A percentile compares a stretch with the other conserved stretches of the same genome.
Evolutionary conservation across 2,329 filamentous ascomycete genomes (phyloP).

Genomic region (Dactylellina leptospora): DNA sequence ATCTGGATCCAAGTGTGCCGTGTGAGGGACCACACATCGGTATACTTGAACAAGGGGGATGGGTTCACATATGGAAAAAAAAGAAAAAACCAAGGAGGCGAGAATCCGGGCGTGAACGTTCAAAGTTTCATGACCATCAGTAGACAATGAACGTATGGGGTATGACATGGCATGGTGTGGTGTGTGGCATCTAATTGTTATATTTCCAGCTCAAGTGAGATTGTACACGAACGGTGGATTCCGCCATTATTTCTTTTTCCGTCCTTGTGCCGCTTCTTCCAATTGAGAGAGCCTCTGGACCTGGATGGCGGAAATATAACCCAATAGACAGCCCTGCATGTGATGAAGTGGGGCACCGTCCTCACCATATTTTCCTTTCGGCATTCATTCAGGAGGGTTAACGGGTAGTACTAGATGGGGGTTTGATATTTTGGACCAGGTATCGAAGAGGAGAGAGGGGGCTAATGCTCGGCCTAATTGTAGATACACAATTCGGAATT

Average conservation of each 20-base stretch:
- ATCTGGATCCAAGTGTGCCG: conserved; percentile 3
- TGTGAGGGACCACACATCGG: not conserved
- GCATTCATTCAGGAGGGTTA: conserved; percentile 3
- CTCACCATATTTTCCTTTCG: not conserved
- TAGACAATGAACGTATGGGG: conserved; percentile 10
- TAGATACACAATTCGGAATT: conserved; percentile 47
- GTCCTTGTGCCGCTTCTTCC: not conserved
- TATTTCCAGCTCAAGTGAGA: conserved; percentile 16
- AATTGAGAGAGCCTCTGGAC: not conserved
- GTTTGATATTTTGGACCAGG: conserved; percentile 17
- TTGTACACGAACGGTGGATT: not conserved
- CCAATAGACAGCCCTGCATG: conserved; percentile 27
- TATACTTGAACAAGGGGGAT: conserved; percentile 1
- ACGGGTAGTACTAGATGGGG: not conserved
- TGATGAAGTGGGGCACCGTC: conserved; percentile 12
- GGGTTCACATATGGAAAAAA: no score
- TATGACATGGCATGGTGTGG: not conserved
- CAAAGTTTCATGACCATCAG: conserved; percentile 40
- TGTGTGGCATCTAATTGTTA: no score
- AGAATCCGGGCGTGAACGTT: conserved; percentile 5
- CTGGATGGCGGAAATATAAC: conserved; percentile 44
- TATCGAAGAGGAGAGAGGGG: not conserved
- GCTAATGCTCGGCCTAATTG: conserved; percentile 21
- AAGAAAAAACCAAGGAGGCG: conserved; percentile 2
- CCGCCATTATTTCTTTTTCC: not conserved